phyloP scores from a whole-genome alignment of 2,329 filamentous ascomycete species.

The Ciborinia camelliae region DNA sequence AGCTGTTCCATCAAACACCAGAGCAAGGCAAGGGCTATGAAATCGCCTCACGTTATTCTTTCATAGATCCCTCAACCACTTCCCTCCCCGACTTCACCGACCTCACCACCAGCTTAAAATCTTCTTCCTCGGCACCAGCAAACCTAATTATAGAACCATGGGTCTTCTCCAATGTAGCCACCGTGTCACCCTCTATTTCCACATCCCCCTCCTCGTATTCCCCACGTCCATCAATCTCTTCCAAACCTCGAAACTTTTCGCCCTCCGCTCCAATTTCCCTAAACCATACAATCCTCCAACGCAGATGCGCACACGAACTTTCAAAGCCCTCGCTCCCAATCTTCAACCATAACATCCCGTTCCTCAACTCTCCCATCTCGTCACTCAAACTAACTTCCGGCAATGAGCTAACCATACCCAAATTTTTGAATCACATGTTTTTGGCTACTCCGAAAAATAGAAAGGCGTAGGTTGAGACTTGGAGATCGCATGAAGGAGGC shows the following conservation, averaged over 20 bases:
- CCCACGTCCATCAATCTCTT: not conserved
- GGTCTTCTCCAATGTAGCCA: not conserved
- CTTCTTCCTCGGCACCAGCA: not conserved
- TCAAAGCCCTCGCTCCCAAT: slow-evolving; percentile 2
- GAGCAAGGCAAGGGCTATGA: too few relatives aligned
- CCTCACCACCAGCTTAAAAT: slow-evolving; percentile 2
- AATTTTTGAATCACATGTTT: slow-evolving; percentile 11
- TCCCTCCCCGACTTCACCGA: not conserved
- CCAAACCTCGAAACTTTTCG: not conserved
- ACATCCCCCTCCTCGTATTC: not conserved
- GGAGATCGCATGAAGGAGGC: not conserved
- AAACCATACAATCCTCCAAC: slow-evolving; percentile 3
- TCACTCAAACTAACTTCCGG: not conserved
- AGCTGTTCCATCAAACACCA: too few relatives aligned
- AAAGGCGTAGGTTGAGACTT: slow-evolving; percentile 4
- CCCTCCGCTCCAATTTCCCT: not conserved
- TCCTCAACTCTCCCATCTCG: slow-evolving; percentile 6
- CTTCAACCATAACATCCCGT: slow-evolving; percentile 4
- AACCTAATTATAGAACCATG: slow-evolving; percentile 7
- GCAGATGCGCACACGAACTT: not conserved
- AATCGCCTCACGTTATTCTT: too few relatives aligned
- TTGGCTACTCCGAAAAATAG: slow-evolving; percentile 10
- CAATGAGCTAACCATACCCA: not conserved
- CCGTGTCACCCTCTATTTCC: not conserved
- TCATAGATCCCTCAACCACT: not conserved